Evolutionary conservation across 352 stramenopile species (phyloP).

Genomic region (Pythium phragmiticola): DNA sequence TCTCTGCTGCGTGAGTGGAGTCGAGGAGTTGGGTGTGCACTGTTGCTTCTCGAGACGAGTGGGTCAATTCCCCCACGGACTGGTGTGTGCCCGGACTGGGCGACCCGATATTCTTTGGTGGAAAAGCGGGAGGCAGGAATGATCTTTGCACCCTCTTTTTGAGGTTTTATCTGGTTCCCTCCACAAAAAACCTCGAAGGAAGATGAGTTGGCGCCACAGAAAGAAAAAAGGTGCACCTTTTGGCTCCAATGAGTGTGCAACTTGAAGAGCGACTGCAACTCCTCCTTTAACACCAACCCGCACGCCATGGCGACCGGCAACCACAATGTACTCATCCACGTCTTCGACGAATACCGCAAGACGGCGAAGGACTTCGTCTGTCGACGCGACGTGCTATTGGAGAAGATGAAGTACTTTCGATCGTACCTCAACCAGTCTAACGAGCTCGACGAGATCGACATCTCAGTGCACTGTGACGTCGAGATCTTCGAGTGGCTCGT

Average conservation of each 20-base stretch:
- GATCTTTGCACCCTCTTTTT: slow-evolving; percentile 22
- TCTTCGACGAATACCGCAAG: slow-evolving; percentile 89
- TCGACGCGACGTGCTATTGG: slow-evolving; percentile 69
- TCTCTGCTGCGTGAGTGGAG: slow-evolving; percentile 6
- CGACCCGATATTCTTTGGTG: slow-evolving; percentile 30
- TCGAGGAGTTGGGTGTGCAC: neutral
- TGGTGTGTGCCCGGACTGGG: slow-evolving; percentile 1
- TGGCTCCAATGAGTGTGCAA: neutral
- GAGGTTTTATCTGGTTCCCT: slow-evolving; percentile 13
- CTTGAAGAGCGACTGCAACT: slow-evolving; percentile 16
- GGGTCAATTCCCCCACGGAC: slow-evolving; percentile 19
- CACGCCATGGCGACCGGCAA: neutral
- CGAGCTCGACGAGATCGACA: slow-evolving; percentile 90
- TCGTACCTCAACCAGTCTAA: slow-evolving; percentile 76
- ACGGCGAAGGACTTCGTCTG: slow-evolving; percentile 86
- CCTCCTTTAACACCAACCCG: neutral
- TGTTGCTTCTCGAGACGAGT: slow-evolving; percentile 27
- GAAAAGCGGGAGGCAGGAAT: slow-evolving; percentile 24
- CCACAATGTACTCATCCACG: slow-evolving; percentile 83
- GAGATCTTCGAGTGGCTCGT: slow-evolving; percentile 92
- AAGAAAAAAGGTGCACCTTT: slow-evolving; percentile 4
- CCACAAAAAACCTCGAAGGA: slow-evolving; percentile 24
- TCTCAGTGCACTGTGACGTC: slow-evolving; percentile 92
- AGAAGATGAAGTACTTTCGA: slow-evolving; percentile 92
- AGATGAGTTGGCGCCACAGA: slow-evolving; percentile 21